These are phyloP conservation scores for Astragalus membranaceus DNA, from an alignment of 306 rosid species.

Conservation along the genomic window DNA sequence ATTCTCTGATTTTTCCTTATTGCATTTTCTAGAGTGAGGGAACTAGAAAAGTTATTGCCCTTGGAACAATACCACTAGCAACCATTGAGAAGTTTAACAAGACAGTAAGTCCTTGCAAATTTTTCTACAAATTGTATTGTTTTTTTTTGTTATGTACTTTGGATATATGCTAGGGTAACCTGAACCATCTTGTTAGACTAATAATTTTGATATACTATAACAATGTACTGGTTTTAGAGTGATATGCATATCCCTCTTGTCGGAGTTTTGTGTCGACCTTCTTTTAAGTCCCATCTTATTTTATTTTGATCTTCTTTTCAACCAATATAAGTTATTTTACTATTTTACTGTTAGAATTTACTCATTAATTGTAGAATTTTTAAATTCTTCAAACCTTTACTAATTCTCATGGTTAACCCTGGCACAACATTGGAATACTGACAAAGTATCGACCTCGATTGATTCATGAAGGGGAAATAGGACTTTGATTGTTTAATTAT, in stretches of 20 bases:
- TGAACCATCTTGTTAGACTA: not conserved
- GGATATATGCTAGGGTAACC: not conserved
- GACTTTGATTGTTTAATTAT: not conserved
- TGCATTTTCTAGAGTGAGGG: constrained; percentile 69
- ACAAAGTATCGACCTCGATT: not conserved
- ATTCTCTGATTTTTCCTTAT: constrained; percentile 20
- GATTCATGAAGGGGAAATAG: constrained; percentile 7
- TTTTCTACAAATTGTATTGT: not conserved
- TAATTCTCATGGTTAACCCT: not conserved
- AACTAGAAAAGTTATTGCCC: constrained; percentile 65
- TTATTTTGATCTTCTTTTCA: not conserved
- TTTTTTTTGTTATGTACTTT: constrained; percentile 10
- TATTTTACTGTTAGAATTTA: not conserved
- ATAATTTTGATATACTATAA: constrained; percentile 1
- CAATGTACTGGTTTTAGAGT: constrained; percentile 6
- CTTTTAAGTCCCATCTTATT: not conserved
- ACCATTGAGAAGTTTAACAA: constrained; percentile 87
- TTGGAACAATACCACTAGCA: constrained; percentile 85
- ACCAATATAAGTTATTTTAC: not conserved
- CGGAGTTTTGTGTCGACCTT: not conserved
- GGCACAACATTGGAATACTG: not conserved
- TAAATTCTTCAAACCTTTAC: not conserved
- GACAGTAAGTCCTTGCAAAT: constrained; percentile 48
- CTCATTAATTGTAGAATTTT: constrained; percentile 3
- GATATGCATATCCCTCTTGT: constrained; percentile 12